Evolutionary conservation across 2,329 filamentous ascomycete species (phyloP).

Genomic region (Penicillium sp.): DNA sequence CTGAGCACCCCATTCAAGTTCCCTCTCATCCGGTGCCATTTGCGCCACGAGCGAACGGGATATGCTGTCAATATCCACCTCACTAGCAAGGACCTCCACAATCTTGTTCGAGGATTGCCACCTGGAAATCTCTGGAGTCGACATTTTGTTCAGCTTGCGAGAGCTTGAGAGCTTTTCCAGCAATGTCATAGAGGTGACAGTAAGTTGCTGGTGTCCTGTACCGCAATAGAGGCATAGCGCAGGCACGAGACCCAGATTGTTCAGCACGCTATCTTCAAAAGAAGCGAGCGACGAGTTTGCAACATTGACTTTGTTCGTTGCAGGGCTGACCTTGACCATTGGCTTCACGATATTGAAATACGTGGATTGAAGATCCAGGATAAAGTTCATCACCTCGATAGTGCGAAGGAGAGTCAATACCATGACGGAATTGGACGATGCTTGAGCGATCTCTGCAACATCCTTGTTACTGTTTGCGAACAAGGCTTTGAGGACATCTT

Average conservation of each 20-base stretch:
- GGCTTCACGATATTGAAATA: constrained; percentile 88
- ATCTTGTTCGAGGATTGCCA: constrained; percentile 75
- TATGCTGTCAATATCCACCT: constrained; percentile 78
- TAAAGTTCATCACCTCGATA: constrained; percentile 79
- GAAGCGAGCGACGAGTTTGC: constrained; percentile 77
- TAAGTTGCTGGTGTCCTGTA: constrained; percentile 76
- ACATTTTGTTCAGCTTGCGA: constrained; percentile 71
- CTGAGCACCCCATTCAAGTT: constrained; percentile 68
- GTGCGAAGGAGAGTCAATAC: constrained; percentile 75
- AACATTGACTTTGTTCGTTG: constrained; percentile 61
- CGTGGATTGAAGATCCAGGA: constrained; percentile 84
- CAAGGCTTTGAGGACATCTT: constrained; percentile 76
- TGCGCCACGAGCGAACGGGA: constrained; percentile 70
- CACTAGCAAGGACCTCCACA: constrained; percentile 81
- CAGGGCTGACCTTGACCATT: constrained; percentile 66
- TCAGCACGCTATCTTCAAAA: constrained; percentile 88
- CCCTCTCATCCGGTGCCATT: constrained; percentile 64
- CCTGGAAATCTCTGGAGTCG: constrained; percentile 61
- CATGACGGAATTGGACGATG: constrained; percentile 75
- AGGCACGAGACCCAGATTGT: constrained; percentile 74
- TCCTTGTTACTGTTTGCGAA: constrained; percentile 80
- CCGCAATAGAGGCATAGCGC: constrained; percentile 85
- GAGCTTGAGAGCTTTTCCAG: constrained; percentile 86
- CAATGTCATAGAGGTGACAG: constrained; percentile 75
- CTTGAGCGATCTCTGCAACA: constrained; percentile 67